Conservation (phyloP, 192 early-diverging fungal genomes). For the Coemansia sp. region DNA sequence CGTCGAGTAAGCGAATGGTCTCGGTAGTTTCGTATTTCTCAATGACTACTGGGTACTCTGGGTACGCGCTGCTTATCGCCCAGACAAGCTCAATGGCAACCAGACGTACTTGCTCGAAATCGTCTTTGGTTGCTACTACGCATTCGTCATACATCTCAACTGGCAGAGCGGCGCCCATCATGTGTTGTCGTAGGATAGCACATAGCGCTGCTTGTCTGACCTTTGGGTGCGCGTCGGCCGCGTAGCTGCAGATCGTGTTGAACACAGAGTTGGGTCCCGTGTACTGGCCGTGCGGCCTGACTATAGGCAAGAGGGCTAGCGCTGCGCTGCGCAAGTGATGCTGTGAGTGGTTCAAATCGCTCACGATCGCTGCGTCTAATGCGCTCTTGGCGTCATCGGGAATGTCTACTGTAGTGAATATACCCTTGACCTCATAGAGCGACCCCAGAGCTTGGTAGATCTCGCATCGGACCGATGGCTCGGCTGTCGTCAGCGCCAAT, state of each 20-base stretch:
- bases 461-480: conserved; percentile 42
- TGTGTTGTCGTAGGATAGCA: conserved; percentile 37
- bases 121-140: conserved; percentile 68
- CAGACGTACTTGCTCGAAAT: conserved; percentile 74
- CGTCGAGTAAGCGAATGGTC: conserved; percentile 61
- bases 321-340: conserved; percentile 49
- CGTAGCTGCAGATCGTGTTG: conserved; percentile 37
- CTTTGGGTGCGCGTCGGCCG: conserved; percentile 44
- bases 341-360: conserved; percentile 47
- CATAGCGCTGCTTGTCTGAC: conserved; percentile 39
- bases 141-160: conserved; percentile 64
- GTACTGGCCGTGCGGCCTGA: background rate
- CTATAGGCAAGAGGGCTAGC: conserved; percentile 21
- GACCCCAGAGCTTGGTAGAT: conserved; percentile 35
- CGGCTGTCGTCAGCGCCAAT: conserved; percentile 14
- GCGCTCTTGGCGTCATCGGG: background rate
- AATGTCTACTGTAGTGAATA: conserved; percentile 7
- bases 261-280: conserved; percentile 11
- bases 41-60: conserved; percentile 47
- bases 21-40: conserved; percentile 30
- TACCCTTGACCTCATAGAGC: conserved; percentile 41
- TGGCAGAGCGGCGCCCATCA: conserved; percentile 22
- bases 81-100: conserved; percentile 69
- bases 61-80: conserved; percentile 60
- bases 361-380: conserved; percentile 14